Base-by-base conservation (phyloP, 1,284 basidiomycete genomes). In the Termitomyces sp. region DNA sequence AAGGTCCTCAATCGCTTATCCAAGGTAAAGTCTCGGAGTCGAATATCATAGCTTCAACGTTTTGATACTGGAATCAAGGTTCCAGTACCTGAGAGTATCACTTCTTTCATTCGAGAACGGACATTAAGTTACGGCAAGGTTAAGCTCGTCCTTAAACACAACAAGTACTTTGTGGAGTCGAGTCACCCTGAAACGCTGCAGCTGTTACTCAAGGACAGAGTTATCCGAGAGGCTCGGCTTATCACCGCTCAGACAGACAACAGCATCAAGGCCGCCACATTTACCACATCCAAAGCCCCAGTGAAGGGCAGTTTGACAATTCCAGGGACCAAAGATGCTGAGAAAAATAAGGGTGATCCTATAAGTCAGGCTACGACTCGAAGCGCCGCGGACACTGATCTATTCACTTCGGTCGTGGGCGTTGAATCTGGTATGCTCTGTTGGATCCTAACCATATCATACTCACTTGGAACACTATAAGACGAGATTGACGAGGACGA, bases 401-500 rank as follows among this genome's bases (percentile, higher is more conserved):
- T 94, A 9, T 94, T 94, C 66, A 90, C 91, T 16, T 91, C 93
- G 5, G 91, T 95, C 21, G 91, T 97, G 24, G 94, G 94, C 1
- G 86, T 97, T 41, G 93, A 96, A 60, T 81, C 81, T 63, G 91
- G 91, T 89, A 62, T 56, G 81, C 68, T 14, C 7, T 19, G n/a
- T 10, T 21, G 13, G n/a, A 43, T 31, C 14, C 19, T 18, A 13
- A 21, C 50, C 10, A 39, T 34, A 43, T 53, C 58, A 35, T 59
- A 56, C 49, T 10, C 30, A 18, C 38, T 40, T 31, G 47, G 30
- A 44, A 21, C 48, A 34, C 37, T 26, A 35, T 50, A 59, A 94
- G 93, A 97, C 66, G 93, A 97, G 67, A 85, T 97, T 46, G 95
- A 97, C 50, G 94, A 97, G 66, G 95, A 94, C 62, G 91, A 97